Evolutionary conservation across 2,329 filamentous ascomycete genomes (phyloP).

Genomic region (Pseudocercospora fuligena): DNA sequence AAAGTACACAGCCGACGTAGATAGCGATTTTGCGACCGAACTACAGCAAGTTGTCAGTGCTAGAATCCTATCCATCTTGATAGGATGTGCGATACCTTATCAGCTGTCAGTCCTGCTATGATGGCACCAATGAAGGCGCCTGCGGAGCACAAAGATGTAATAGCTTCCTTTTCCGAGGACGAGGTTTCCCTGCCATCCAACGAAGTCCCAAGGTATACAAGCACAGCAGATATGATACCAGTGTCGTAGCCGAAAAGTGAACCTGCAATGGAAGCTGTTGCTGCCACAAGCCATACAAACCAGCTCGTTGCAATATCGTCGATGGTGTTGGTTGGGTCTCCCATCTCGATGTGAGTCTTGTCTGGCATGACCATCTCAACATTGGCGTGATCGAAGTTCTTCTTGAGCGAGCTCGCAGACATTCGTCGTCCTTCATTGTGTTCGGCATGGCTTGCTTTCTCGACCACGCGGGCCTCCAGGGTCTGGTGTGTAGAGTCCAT

Average conservation of each 20-base stretch:
- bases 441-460: constrained; percentile 19
- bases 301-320: constrained; percentile 28
- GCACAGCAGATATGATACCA: constrained; percentile 45
- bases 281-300: constrained; percentile 35
- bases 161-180: constrained; percentile 45
- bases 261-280: constrained; percentile 33
- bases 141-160: constrained; percentile 46
- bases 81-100: constrained; percentile 35
- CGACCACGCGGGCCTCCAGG: constrained; percentile 17
- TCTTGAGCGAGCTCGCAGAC: constrained; percentile 22
- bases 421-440: constrained; percentile 19
- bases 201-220: constrained; percentile 44
- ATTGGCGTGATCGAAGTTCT: constrained; percentile 27
- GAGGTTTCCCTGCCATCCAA: constrained; percentile 39
- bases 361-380: constrained; percentile 23
- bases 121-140: constrained; percentile 46
- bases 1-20: constrained; percentile 48
- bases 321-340: constrained; percentile 25
- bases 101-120: constrained; percentile 44
- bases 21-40: constrained; percentile 47
- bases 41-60: constrained; percentile 19
- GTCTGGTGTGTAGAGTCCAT: constrained; percentile 18
- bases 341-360: constrained; percentile 29
- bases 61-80: not conserved
- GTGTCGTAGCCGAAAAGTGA: constrained; percentile 43